Base-by-base conservation (phyloP, 768 basidiomycete species). In the Suillus hirtellus region DNA sequence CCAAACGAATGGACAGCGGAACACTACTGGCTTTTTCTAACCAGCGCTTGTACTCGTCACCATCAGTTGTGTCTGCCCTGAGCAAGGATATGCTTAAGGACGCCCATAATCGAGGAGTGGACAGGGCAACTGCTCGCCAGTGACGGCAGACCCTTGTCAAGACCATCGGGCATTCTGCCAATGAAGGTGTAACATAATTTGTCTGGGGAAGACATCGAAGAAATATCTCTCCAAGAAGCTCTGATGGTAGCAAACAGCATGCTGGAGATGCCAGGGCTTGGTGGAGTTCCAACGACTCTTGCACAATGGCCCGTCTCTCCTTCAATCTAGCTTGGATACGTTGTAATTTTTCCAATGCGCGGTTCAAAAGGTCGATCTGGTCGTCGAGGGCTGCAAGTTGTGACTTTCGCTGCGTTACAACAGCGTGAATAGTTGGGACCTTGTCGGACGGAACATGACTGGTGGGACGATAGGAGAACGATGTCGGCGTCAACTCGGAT, bases 61-160 rank as follows among this genome's bases (percentile, higher is more conserved):
- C 70, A 64, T 63, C 61, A 5, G 35, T 15, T 11, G 64, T 60
- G 17, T 31, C 49, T 11, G 59, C 62, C 19, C 62, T 69, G 21
- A 63, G 60, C 27, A 75, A 65, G 54, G 59, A 46, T 42, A 75
- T 47, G 35, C 67, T 71, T 24, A 75, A 60, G 31, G 76, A 75
- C 9, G 68, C 67, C 75, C 75, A 76, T 31, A 77, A 71, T 37
- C 61, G 64, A 21, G 76, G 75, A 12, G 76, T 74, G 14, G 73
- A 67, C 15, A 74, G 34, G 14, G 73, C 69, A 11, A 77, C 71
- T 19, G 62, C 66, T 37, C 72, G 74, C 75, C 75, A 76, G n/a
- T 62, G 67, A 55, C 65, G 69, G 54, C 73, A 76, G 27, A 76
- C 71, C 12, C 50, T 67, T 34, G 67, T 67, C 50, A 76, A 64